These are phyloP conservation scores for Cubamyces lactineus DNA, from an alignment of 768 basidiomycete species.

Conservation along the genomic window DNA sequence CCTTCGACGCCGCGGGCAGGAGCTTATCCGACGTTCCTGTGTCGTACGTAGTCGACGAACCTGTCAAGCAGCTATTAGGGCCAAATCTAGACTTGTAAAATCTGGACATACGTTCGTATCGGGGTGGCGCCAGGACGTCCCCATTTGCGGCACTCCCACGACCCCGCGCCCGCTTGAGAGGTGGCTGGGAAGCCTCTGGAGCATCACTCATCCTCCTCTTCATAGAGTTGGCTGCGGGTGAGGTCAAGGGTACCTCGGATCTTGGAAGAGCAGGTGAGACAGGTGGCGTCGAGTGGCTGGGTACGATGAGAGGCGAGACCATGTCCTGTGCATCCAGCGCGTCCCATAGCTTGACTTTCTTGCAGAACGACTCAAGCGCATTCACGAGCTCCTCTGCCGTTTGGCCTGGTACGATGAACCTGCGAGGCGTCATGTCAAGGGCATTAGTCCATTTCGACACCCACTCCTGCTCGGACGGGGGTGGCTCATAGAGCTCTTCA, in stretches of 20 bases:
- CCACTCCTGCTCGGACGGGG: slow-evolving; percentile 39
- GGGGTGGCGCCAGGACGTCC: background rate
- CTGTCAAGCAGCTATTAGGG: background rate
- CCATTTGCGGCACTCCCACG: background rate
- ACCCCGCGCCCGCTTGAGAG: slow-evolving; percentile 5
- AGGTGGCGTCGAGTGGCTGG: no score
- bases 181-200: background rate
- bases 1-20: slow-evolving; percentile 1
- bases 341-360: background rate
- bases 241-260: background rate
- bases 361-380: background rate
- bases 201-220: slow-evolving; percentile 1
- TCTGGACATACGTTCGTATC: slow-evolving; percentile 1
- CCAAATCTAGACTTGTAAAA: background rate
- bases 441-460: slow-evolving; percentile 40
- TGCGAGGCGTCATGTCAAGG: slow-evolving; percentile 36
- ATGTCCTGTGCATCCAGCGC: slow-evolving; percentile 1
- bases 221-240: background rate
- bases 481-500: slow-evolving; percentile 38
- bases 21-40: slow-evolving; percentile 1
- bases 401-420: slow-evolving; percentile 44
- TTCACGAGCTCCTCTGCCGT: slow-evolving; percentile 18
- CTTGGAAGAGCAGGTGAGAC: no score
- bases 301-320: background rate
- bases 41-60: slow-evolving; percentile 3